A percentile compares a stretch with the other conserved stretches of the same genome.
These are phyloP conservation scores for Bidens hawaiensis DNA, from an alignment of 140 eudicot species.

Conservation along the genomic window DNA sequence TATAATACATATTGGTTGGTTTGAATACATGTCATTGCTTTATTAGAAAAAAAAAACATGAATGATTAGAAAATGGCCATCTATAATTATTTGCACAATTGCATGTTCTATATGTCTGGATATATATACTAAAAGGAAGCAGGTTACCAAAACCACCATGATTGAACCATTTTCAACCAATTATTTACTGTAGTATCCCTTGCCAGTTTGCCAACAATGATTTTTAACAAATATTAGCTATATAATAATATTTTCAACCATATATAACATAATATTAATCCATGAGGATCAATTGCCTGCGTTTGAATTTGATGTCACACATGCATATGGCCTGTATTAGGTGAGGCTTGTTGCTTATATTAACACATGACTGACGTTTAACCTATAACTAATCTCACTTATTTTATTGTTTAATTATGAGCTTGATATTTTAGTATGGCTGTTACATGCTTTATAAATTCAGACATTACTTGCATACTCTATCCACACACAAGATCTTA, in stretches of 20 bases:
- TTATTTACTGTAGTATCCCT: conserved; percentile 3
- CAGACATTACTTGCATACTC: not conserved
- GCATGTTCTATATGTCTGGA: conserved; percentile 19
- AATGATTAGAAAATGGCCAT: not conserved
- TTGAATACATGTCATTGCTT: not conserved
- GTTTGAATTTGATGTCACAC: conserved; percentile 13
- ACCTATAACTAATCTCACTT: conserved; percentile 16
- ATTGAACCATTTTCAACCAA: not conserved
- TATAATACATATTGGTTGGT: not conserved
- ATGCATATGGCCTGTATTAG: conserved; percentile 1
- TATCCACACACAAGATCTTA: not conserved
- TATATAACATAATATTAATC: not conserved
- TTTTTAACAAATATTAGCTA: not conserved
- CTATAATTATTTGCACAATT: conserved; percentile 11
- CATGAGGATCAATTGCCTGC: conserved; percentile 5
- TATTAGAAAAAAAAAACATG: not conserved
- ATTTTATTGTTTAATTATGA: not conserved
- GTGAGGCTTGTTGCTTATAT: conserved; percentile 13
- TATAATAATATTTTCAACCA: conserved; percentile 4
- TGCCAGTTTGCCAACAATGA: conserved; percentile 21
- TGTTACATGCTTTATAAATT: not conserved
- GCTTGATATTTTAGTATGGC: not conserved
- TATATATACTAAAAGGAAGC: conserved; percentile 23
- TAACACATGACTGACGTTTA: not conserved
- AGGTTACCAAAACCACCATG: conserved; percentile 18